phyloP scores from a whole-genome alignment of 257 asterid genomes.

The Penstemon barbatus region DNA sequence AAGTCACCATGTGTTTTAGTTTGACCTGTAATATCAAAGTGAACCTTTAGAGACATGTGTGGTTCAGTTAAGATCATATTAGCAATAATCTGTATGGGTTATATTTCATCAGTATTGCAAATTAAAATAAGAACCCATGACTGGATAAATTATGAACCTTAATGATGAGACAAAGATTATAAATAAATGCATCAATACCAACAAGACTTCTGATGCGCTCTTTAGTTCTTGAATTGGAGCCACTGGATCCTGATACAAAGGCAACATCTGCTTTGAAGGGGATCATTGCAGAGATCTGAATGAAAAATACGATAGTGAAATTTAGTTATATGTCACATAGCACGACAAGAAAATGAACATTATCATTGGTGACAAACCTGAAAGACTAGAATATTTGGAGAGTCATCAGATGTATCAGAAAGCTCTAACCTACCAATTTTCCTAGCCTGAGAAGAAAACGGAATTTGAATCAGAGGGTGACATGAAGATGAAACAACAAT shows the following conservation, averaged over 20 bases:
- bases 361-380: conserved; percentile 55
- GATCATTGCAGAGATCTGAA: conserved; percentile 79
- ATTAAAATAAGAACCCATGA: conserved; percentile 10
- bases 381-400: conserved; percentile 84
- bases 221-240: conserved; percentile 49
- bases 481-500: conserved; percentile 23
- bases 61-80: neutral
- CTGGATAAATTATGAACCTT: conserved; percentile 17
- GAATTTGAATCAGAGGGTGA: conserved; percentile 14
- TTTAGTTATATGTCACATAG: conserved; percentile 12
- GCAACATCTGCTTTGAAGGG: conserved; percentile 78
- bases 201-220: conserved; percentile 63
- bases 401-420: conserved; percentile 74
- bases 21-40: conserved; percentile 2
- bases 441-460: conserved; percentile 57
- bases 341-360: conserved; percentile 23
- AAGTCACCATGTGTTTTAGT: conserved; percentile 4
- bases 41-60: conserved; percentile 9
- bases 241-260: conserved; percentile 64
- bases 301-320: conserved; percentile 22
- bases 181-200: conserved; percentile 43
- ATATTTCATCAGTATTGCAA: neutral
- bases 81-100: neutral
- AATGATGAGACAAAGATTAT: conserved; percentile 6
- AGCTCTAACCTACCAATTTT: conserved; percentile 69